Conservation (phyloP, 164 flowering plant species). For the Echeveria elegans region DNA sequence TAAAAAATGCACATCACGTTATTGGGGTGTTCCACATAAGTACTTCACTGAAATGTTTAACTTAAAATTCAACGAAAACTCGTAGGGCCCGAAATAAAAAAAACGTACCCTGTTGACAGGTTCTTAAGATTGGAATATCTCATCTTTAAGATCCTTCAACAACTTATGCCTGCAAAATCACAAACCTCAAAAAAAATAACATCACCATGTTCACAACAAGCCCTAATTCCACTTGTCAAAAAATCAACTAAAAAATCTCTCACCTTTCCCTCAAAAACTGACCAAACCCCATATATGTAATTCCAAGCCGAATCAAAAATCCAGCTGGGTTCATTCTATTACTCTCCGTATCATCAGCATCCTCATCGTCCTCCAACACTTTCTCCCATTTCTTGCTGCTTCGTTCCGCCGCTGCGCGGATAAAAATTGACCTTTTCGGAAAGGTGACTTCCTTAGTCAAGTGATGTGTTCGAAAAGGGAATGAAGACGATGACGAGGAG, state of each 20-base stretch:
- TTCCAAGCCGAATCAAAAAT: slow-evolving; percentile 52
- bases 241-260: not conserved
- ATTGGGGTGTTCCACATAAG: too few relatives aligned
- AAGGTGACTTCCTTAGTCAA: slow-evolving; percentile 8
- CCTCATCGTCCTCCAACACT: slow-evolving; percentile 9
- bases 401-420: slow-evolving; percentile 38
- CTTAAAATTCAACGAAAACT: too few relatives aligned
- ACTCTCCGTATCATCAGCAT: slow-evolving; percentile 14
- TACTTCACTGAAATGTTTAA: too few relatives aligned
- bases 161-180: slow-evolving; percentile 52
- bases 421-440: slow-evolving; percentile 20
- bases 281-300: slow-evolving; percentile 61
- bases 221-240: not conserved
- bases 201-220: not conserved
- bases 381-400: slow-evolving; percentile 8
- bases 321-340: slow-evolving; percentile 68
- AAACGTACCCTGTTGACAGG: slow-evolving; percentile 64
- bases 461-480: not conserved
- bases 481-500: not conserved
- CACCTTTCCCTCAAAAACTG: slow-evolving; percentile 89
- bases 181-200: not conserved
- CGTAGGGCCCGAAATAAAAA: too few relatives aligned
- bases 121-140: slow-evolving; percentile 43
- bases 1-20: too few relatives aligned
- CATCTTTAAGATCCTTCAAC: slow-evolving; percentile 62